A percentile compares a stretch with the other conserved stretches of the same genome.
phyloP scores from a whole-genome alignment of 345 rosid genomes.

The Alliaria petiolata region DNA sequence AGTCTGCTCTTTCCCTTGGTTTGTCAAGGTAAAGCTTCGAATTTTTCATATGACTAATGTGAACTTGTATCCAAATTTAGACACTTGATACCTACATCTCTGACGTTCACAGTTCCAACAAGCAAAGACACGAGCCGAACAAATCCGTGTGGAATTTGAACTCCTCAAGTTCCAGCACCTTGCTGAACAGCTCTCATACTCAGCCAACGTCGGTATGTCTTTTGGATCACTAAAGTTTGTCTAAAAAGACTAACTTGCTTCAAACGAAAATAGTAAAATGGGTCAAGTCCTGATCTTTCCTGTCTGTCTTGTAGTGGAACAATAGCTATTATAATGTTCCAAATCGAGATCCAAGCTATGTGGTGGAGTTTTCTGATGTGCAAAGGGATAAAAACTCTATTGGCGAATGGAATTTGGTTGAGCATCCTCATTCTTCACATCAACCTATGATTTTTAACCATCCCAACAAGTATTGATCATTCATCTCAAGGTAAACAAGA shows the following conservation, averaged over 20 bases:
- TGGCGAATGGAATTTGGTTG: slow-evolving; percentile 93
- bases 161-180: slow-evolving; percentile 61
- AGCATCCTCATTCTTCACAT: slow-evolving; percentile 72
- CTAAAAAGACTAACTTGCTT: too few relatives aligned
- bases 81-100: neutral
- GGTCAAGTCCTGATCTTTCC: neutral
- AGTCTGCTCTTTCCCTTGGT: slow-evolving; percentile 58
- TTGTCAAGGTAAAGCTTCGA: slow-evolving; percentile 58
- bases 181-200: slow-evolving; percentile 62
- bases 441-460: slow-evolving; percentile 36
- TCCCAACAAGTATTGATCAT: slow-evolving; percentile 26
- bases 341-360: slow-evolving; percentile 54
- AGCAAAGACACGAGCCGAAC: slow-evolving; percentile 66
- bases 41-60: too few relatives aligned
- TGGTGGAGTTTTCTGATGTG: slow-evolving; percentile 50
- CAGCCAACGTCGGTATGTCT: slow-evolving; percentile 50
- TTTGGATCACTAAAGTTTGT: neutral
- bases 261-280: neutral
- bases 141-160: slow-evolving; percentile 77
- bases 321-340: slow-evolving; percentile 46
- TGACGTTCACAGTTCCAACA: slow-evolving; percentile 61
- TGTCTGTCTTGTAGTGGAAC: slow-evolving; percentile 47
- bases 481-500: slow-evolving; percentile 12
- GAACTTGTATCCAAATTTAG: neutral
- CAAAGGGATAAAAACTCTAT: slow-evolving; percentile 54